These are phyloP conservation scores for Paramecium primaurelia DNA, from an alignment of 73 alveolate genomes.

Conservation along the genomic window DNA sequence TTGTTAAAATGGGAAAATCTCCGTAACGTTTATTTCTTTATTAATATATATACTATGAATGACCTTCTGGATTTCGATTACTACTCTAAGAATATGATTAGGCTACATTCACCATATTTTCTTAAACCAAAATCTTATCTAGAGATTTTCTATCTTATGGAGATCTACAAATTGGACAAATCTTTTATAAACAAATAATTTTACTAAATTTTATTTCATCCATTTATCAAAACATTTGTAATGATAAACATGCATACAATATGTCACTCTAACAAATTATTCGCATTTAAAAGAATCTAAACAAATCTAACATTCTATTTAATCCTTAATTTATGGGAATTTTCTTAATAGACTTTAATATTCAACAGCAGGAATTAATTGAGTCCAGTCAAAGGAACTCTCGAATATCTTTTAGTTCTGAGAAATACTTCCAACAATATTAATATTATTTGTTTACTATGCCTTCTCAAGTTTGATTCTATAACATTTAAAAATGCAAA, in stretches of 20 bases:
- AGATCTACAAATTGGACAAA: not conserved
- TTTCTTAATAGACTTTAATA: not conserved
- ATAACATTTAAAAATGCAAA: not conserved
- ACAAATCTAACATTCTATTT: not conserved
- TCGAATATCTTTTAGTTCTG: not conserved
- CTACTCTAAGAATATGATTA: not conserved
- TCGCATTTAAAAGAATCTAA: not conserved
- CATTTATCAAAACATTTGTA: constrained; percentile 29
- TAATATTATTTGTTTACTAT: not conserved
- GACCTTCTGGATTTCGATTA: not conserved
- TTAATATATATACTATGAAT: not conserved
- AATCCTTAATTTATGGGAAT: not conserved
- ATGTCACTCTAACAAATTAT: constrained; percentile 40
- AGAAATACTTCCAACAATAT: not conserved
- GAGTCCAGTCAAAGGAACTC: not conserved
- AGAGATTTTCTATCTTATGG: not conserved
- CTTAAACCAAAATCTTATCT: not conserved
- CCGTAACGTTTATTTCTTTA: not conserved
- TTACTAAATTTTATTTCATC: constrained; percentile 47
- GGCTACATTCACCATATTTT: not conserved
- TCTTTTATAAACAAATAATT: not conserved
- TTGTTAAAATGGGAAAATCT: not conserved
- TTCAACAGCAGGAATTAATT: not conserved
- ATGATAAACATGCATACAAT: constrained; percentile 51
- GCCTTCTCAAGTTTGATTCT: not conserved